These are phyloP conservation scores for Penicillium verrucosum DNA, from an alignment of 2,329 filamentous ascomycete genomes.

Conservation along the genomic window DNA sequence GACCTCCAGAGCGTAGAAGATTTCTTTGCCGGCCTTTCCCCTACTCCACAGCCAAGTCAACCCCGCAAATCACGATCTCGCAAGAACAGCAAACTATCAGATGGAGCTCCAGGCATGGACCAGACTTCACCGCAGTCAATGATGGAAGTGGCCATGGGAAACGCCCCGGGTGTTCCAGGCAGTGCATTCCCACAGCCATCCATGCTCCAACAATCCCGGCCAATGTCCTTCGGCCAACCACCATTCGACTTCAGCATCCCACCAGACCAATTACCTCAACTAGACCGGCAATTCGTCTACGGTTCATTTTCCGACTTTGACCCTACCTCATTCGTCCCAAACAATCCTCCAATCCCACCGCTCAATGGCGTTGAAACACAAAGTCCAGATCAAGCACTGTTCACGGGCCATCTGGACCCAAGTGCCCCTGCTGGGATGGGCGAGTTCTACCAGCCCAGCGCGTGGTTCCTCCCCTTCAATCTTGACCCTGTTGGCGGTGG, in stretches of 20 bases:
- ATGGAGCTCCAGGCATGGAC: slow-evolving; percentile 22
- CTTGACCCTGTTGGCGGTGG: slow-evolving; percentile 60
- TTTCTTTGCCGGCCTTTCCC: slow-evolving; percentile 79
- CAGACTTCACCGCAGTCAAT: slow-evolving; percentile 30
- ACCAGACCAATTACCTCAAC: slow-evolving; percentile 56
- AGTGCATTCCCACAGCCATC: slow-evolving; percentile 39
- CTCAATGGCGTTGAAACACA: slow-evolving; percentile 26
- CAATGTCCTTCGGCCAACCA: slow-evolving; percentile 30
- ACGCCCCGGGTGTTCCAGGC: slow-evolving; percentile 29
- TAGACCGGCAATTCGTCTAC: slow-evolving; percentile 74
- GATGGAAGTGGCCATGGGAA: slow-evolving; percentile 30
- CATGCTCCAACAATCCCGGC: slow-evolving; percentile 31
- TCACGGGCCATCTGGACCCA: slow-evolving; percentile 37
- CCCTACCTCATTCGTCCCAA: slow-evolving; percentile 35
- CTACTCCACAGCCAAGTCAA: slow-evolving; percentile 49
- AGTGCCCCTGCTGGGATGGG: slow-evolving; percentile 34
- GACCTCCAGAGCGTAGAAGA: slow-evolving; percentile 93
- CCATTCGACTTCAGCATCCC: slow-evolving; percentile 40
- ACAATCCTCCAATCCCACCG: slow-evolving; percentile 28
- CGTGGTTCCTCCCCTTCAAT: slow-evolving; percentile 93
- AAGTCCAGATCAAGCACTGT: slow-evolving; percentile 28
- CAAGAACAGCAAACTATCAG: slow-evolving; percentile 28
- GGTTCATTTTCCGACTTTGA: slow-evolving; percentile 63
- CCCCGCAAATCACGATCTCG: slow-evolving; percentile 43
- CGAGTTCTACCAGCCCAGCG: slow-evolving; percentile 52